Evolutionary conservation across 805 yeast genomes (phyloP).

Genomic region (Komagataella mondaviorum): DNA sequence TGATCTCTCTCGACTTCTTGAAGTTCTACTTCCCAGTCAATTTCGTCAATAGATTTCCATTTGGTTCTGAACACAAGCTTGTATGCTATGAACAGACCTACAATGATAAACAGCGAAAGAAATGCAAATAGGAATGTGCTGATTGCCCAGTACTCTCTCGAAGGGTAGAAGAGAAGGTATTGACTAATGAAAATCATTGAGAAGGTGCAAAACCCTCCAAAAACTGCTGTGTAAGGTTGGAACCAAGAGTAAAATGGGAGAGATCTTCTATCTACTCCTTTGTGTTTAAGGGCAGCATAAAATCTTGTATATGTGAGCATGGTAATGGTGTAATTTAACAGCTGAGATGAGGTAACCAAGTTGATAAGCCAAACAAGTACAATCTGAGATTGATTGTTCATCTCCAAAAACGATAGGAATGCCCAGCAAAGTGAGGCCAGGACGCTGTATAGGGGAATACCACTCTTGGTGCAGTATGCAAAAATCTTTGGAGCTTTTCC

Average conservation of each 20-base stretch:
- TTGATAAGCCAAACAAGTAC: conserved; percentile 66
- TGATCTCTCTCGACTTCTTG: conserved; percentile 31
- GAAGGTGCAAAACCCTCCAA: conserved; percentile 31
- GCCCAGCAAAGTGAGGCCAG: conserved; percentile 27
- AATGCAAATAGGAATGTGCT: conserved; percentile 56
- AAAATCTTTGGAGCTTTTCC: conserved; percentile 33
- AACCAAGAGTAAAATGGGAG: conserved; percentile 40
- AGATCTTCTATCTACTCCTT: conserved; percentile 29
- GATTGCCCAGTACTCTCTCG: conserved; percentile 36
- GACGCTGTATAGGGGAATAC: conserved; percentile 33
- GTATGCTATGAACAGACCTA: conserved; percentile 35
- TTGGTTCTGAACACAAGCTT: conserved; percentile 36
- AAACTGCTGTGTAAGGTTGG: conserved; percentile 45
- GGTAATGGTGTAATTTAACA: conserved; percentile 46
- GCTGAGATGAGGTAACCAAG: conserved; percentile 57
- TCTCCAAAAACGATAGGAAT: conserved; percentile 31
- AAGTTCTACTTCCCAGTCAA: conserved; percentile 40
- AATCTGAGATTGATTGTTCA: conserved; percentile 40
- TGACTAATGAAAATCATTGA: conserved; percentile 52
- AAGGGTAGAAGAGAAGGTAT: conserved; percentile 56
- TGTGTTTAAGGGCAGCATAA: conserved; percentile 42
- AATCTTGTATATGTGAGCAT: conserved; percentile 48
- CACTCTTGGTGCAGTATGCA: conserved; percentile 28
- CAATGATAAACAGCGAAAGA: conserved; percentile 50
- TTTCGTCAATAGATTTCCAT: conserved; percentile 28